phyloP scores from a whole-genome alignment of 352 stramenopile genomes.

The Phytophthora gonapodyides region DNA sequence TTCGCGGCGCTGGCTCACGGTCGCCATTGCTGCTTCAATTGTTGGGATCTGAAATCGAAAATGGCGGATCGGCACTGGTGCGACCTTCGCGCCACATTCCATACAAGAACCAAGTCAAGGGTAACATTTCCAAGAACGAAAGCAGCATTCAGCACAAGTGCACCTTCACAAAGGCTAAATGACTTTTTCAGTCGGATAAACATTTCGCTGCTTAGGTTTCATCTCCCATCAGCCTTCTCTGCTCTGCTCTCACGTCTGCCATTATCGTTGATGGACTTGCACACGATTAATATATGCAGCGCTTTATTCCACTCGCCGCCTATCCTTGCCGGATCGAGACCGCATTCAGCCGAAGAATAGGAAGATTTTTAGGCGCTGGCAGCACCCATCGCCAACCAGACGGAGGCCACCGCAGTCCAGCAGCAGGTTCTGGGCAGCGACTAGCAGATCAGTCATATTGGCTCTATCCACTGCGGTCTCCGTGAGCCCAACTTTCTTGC shows the following conservation, averaged over 20 bases:
- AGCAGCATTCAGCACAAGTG: too few species aligned
- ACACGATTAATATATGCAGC: conserved; percentile 18
- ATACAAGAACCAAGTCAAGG: conserved; percentile 9
- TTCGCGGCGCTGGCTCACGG: conserved; percentile 46
- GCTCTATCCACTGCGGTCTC: conserved; percentile 57
- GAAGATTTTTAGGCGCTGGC: conserved; percentile 74
- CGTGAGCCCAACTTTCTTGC: conserved; percentile 67
- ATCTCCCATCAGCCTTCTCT: too few species aligned
- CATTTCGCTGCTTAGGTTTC: too few species aligned
- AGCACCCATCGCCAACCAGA: conserved; percentile 54
- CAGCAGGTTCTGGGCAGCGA: conserved; percentile 71
- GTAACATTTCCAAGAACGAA: too few species aligned
- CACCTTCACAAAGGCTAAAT: too few species aligned
- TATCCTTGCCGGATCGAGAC: conserved; percentile 4
- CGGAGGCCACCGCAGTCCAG: conserved; percentile 54
- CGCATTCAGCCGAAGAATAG: conserved; percentile 66
- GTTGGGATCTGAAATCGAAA: conserved; percentile 1
- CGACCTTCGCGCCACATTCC: conserved; percentile 40
- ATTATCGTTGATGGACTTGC: conserved; percentile 13
- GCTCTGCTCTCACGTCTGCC: background rate
- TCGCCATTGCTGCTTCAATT: conserved; percentile 36
- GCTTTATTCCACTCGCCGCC: conserved; percentile 7
- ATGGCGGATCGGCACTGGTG: conserved; percentile 19
- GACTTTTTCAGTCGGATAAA: too few species aligned
- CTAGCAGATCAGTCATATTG: conserved; percentile 50